Base-by-base conservation (phyloP, 2,329 filamentous ascomycete genomes). In the Paecilomyces formosus region DNA sequence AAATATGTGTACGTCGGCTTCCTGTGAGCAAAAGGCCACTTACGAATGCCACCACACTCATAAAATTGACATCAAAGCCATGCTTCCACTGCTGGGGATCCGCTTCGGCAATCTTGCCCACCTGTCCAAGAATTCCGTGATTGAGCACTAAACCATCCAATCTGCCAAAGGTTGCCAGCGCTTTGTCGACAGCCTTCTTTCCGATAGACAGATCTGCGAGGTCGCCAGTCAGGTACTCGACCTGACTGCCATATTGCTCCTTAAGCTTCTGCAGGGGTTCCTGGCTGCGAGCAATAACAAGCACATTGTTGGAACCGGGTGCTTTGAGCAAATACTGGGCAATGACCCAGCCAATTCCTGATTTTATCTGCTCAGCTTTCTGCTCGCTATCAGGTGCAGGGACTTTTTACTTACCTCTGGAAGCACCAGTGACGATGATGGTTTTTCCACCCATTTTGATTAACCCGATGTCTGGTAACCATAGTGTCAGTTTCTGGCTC, bases 81-180 rank as follows among this genome's bases (percentile, higher is more conserved):
- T 77, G 74, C 67, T 85, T 87, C 90, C 92, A 97, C 61, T 89
- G 87, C 39, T 88, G 85, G 0, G 85, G 69, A n/a, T 84, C 82
- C 15, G 82, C 81, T 57, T 93, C 83, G 3, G 78, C 85, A 52
- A 97, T 77, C 59, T 83, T 85, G 55, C 84, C 85, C 50, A 95
- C 86, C 1, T 91, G 89, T n/a, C 85, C 82, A 52, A 99, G 76
- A 0, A 86, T 80, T 21, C 92, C 92, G 70, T 99, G 94, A 73
- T 97, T 97, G 61, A 97, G 78, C 12, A 99, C 85, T 52, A 99
- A 72, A 1, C 87, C 88, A 70, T 99, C 92, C 3, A 99, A 75
- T 54, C 78, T 80, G 9, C 87, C 88, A 72, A 90, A 97, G 0
- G 82, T 77, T 28, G 82, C 76, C 11, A 88, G 68, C 0, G 92